phyloP scores from a whole-genome alignment of 2,329 filamentous ascomycete species.

The Xylariomycetidae sp. region DNA sequence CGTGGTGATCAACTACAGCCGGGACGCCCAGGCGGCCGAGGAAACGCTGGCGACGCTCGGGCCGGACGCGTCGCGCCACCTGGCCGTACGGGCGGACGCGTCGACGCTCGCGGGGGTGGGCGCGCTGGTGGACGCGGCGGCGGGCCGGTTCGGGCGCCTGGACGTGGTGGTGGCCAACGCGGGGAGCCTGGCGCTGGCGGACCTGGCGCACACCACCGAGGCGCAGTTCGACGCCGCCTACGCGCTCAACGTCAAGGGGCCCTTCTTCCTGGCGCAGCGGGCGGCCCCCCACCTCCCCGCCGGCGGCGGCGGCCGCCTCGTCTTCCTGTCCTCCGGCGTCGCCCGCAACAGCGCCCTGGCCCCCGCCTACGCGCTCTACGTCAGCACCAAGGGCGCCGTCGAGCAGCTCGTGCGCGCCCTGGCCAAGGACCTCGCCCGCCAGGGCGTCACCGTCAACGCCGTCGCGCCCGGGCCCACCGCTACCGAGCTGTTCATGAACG shows the following conservation, averaged over 20 bases:
- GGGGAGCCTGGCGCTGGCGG: slow-evolving; percentile 43
- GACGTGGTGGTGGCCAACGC: slow-evolving; percentile 55
- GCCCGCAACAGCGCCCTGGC: slow-evolving; percentile 32
- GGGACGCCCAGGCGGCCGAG: slow-evolving; percentile 39
- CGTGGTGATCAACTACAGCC: slow-evolving; percentile 54
- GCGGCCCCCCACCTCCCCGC: slow-evolving; percentile 33
- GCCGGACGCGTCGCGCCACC: slow-evolving; percentile 32
- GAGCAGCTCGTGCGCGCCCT: slow-evolving; percentile 52
- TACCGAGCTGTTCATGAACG: slow-evolving; percentile 49
- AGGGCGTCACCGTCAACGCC: slow-evolving; percentile 45
- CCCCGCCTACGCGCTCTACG: slow-evolving; percentile 45
- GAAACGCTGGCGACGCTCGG: slow-evolving; percentile 40
- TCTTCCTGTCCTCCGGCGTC: slow-evolving; percentile 34
- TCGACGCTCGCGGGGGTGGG: slow-evolving; percentile 38
- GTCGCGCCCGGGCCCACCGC: slow-evolving; percentile 47
- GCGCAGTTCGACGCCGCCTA: slow-evolving; percentile 13
- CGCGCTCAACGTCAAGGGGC: slow-evolving; percentile 30
- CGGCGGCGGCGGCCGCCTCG: slow-evolving; percentile 31
- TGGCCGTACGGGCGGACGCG: slow-evolving; percentile 52
- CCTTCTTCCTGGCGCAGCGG: slow-evolving; percentile 37
- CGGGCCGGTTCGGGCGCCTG: slow-evolving; percentile 47
- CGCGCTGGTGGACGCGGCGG: slow-evolving; percentile 40
- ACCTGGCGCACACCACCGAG: slow-evolving; percentile 38
- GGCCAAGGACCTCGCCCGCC: slow-evolving; percentile 47
- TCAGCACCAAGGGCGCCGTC: slow-evolving; percentile 51